A percentile compares a stretch with the other conserved stretches of the same genome.
phyloP scores from a whole-genome alignment of 768 basidiomycete genomes.

The Russula brevipes region DNA sequence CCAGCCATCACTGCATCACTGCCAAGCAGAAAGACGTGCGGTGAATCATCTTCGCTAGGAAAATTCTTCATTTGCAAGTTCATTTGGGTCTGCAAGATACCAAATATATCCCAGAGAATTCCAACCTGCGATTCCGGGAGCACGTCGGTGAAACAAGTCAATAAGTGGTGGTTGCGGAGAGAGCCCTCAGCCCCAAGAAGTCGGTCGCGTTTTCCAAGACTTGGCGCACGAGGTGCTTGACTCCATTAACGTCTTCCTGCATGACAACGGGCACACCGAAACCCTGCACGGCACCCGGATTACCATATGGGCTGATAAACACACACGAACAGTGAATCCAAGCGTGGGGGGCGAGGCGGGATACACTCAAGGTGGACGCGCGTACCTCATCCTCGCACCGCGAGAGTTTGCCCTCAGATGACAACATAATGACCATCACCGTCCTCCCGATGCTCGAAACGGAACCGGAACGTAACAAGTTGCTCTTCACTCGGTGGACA shows the following conservation, averaged over 20 bases:
- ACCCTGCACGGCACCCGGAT: conserved; percentile 76
- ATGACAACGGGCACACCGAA: conserved; percentile 77
- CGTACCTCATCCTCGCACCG: conserved; percentile 70
- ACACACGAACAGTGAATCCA: not conserved
- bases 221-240: conserved; percentile 58
- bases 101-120: conserved; percentile 66
- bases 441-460: conserved; percentile 48
- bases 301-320: conserved; percentile 59
- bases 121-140: conserved; percentile 62
- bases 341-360: not conserved
- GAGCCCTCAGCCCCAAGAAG: conserved; percentile 52
- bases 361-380: not conserved
- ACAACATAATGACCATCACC: conserved; percentile 65
- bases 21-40: conserved; percentile 63
- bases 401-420: conserved; percentile 58
- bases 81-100: conserved; percentile 51
- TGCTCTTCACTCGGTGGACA: conserved; percentile 29
- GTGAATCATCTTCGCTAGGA: conserved; percentile 43
- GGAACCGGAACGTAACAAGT: conserved; percentile 54
- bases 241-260: conserved; percentile 52
- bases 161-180: conserved; percentile 56
- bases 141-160: conserved; percentile 68
- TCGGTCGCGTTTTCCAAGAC: conserved; percentile 80
- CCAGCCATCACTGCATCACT: conserved; percentile 48
- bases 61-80: conserved; percentile 20